These are phyloP conservation scores for Afroboletus lepidellus DNA, from an alignment of 1,284 basidiomycete species.

Conservation along the genomic window DNA sequence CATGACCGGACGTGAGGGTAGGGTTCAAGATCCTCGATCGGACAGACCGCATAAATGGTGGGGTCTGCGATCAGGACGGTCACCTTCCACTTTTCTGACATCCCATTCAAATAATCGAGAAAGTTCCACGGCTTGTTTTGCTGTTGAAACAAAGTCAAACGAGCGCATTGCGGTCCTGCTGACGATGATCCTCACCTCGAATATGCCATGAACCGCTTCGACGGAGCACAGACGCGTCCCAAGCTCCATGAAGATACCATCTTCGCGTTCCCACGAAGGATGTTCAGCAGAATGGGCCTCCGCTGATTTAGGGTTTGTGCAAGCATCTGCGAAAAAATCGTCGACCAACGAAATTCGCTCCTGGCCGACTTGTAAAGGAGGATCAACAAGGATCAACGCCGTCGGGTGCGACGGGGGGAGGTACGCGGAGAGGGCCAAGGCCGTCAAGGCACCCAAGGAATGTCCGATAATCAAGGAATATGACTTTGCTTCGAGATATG, in stretches of 20 bases:
- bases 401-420: too few species aligned
- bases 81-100: slow-evolving; percentile 3
- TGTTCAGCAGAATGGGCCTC: slow-evolving; percentile 12
- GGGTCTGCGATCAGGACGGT: background rate
- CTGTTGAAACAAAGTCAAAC: slow-evolving; percentile 1
- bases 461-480: slow-evolving; percentile 3
- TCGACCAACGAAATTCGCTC: background rate
- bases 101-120: slow-evolving; percentile 6
- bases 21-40: background rate
- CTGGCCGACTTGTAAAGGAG: background rate
- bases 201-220: slow-evolving; percentile 8
- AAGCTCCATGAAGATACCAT: slow-evolving; percentile 18
- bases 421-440: too few species aligned
- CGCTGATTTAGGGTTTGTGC: background rate
- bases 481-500: slow-evolving; percentile 17
- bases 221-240: too few species aligned
- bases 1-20: slow-evolving; percentile 5
- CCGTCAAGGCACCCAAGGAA: too few species aligned
- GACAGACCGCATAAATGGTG: background rate
- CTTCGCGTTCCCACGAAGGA: slow-evolving; percentile 22
- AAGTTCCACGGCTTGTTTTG: slow-evolving; percentile 27
- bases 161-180: too few species aligned
- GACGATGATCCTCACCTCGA: slow-evolving; percentile 7
- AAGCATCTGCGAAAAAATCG: background rate
- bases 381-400: too few species aligned